phyloP scores from a whole-genome alignment of 768 basidiomycete species.

The Mrakia gelida region DNA sequence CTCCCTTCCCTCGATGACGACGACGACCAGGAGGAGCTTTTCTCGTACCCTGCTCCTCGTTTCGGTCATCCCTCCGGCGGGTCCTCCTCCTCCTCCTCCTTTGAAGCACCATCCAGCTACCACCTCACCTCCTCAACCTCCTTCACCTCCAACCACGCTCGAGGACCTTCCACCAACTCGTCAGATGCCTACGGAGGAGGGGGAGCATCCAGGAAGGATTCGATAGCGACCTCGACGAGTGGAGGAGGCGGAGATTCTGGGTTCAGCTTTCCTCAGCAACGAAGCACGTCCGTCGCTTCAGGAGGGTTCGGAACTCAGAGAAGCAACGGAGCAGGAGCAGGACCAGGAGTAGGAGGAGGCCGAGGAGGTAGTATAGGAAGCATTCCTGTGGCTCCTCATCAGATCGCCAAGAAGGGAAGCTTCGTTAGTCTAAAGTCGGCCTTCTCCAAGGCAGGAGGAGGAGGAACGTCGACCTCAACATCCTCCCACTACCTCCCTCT shows the following conservation, averaged over 20 bases:
- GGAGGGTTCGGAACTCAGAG: slow-evolving; percentile 10
- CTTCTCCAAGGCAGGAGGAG: slow-evolving; percentile 22
- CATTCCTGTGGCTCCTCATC: slow-evolving; percentile 6
- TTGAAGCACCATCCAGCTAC: background rate
- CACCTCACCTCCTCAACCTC: background rate
- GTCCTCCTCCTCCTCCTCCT: background rate
- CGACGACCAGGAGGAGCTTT: slow-evolving; percentile 23
- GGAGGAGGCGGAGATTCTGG: background rate
- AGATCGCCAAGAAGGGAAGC: slow-evolving; percentile 30
- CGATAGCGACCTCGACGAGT: slow-evolving; percentile 4
- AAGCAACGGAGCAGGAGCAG: background rate
- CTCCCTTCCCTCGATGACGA: slow-evolving; percentile 31
- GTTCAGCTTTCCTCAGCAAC: slow-evolving; percentile 8
- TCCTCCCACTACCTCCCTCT: slow-evolving; percentile 5
- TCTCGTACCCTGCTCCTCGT: slow-evolving; percentile 27
- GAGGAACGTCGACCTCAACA: background rate
- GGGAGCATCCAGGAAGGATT: slow-evolving; percentile 10
- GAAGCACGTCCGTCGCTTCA: slow-evolving; percentile 13
- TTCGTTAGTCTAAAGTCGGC: slow-evolving; percentile 29
- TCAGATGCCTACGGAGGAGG: background rate
- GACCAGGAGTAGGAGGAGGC: background rate
- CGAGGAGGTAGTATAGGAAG: slow-evolving; percentile 9
- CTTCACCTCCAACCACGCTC: background rate
- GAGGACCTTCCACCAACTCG: slow-evolving; percentile 16
- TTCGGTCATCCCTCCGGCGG: slow-evolving; percentile 26